phyloP scores from a whole-genome alignment of 1,284 basidiomycete species.

The Austroboletus rostrupii region DNA sequence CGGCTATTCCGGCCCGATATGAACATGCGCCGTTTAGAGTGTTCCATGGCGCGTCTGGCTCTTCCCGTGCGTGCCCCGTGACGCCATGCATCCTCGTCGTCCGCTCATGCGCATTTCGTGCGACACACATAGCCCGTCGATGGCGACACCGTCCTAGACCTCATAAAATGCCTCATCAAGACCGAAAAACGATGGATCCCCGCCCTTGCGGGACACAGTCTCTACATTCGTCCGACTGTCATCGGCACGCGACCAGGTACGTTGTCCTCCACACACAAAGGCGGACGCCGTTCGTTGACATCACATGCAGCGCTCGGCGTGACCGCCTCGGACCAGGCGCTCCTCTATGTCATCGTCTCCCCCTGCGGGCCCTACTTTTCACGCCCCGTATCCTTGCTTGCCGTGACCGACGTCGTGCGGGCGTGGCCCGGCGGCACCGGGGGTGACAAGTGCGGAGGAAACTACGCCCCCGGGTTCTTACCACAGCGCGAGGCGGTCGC shows the following conservation, averaged over 20 bases:
- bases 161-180: constrained; percentile 68
- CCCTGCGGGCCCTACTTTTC: constrained; percentile 75
- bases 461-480: constrained; percentile 68
- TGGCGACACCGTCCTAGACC: constrained; percentile 53
- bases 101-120: neutral
- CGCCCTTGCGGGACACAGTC: constrained; percentile 57
- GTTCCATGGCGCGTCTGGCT: constrained; percentile 58
- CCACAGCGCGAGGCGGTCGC: constrained; percentile 61
- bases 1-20: constrained; percentile 75
- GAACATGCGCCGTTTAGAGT: constrained; percentile 76
- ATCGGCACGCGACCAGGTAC: constrained; percentile 74
- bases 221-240: constrained; percentile 80
- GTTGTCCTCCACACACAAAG: neutral
- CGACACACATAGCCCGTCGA: constrained; percentile 55
- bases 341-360: constrained; percentile 67
- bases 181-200: constrained; percentile 80
- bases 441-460: constrained; percentile 60
- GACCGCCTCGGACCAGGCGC: constrained; percentile 61
- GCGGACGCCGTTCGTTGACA: neutral
- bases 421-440: constrained; percentile 84
- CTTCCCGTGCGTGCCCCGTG: constrained; percentile 52
- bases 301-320: constrained; percentile 55
- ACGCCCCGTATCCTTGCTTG: constrained; percentile 69
- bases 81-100: too few relatives aligned
- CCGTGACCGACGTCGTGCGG: constrained; percentile 64